Conservation (phyloP, 805 yeast species). For the Blastobotrys chiropterorum region DNA sequence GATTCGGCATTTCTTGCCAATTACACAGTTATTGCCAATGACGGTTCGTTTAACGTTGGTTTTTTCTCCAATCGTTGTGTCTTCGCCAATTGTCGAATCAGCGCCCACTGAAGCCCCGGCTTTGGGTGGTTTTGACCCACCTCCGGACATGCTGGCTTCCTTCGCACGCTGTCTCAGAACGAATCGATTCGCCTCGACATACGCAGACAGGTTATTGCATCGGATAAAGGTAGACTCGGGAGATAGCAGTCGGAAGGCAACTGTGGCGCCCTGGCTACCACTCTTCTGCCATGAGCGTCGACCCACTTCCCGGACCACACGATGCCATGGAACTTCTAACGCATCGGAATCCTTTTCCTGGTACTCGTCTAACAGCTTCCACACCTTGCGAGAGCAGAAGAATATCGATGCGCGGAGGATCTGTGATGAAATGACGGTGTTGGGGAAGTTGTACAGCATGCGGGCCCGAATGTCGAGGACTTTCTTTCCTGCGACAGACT, state of each 20-base stretch:
- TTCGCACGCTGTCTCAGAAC: constrained; percentile 56
- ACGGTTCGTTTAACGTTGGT: constrained; percentile 83
- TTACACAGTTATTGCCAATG: constrained; percentile 62
- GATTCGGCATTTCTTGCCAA: constrained; percentile 83
- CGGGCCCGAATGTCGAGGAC: constrained; percentile 74
- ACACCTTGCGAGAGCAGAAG: constrained; percentile 51
- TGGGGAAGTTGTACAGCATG: constrained; percentile 83
- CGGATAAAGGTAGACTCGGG: constrained; percentile 62
- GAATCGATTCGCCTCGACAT: constrained; percentile 83
- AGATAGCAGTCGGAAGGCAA: constrained; percentile 69
- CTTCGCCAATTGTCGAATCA: constrained; percentile 72
- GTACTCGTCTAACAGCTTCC: constrained; percentile 41
- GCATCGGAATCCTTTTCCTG: constrained; percentile 2
- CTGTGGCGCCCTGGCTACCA: too few relatives aligned
- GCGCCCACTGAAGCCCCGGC: constrained; percentile 68
- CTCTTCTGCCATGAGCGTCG: constrained; percentile 91
- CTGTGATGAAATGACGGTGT: constrained; percentile 67
- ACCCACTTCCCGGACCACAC: constrained; percentile 74
- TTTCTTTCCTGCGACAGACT: constrained; percentile 64
- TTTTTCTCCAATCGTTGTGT: constrained; percentile 67
- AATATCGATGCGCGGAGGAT: constrained; percentile 69
- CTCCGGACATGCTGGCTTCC: constrained; percentile 22
- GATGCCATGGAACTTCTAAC: too few relatives aligned
- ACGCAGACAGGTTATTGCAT: constrained; percentile 70
- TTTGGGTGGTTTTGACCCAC: constrained; percentile 18